These are phyloP conservation scores for Chrysanthemum makinoi DNA, from an alignment of 129 eudicot genomes.

Conservation along the genomic window DNA sequence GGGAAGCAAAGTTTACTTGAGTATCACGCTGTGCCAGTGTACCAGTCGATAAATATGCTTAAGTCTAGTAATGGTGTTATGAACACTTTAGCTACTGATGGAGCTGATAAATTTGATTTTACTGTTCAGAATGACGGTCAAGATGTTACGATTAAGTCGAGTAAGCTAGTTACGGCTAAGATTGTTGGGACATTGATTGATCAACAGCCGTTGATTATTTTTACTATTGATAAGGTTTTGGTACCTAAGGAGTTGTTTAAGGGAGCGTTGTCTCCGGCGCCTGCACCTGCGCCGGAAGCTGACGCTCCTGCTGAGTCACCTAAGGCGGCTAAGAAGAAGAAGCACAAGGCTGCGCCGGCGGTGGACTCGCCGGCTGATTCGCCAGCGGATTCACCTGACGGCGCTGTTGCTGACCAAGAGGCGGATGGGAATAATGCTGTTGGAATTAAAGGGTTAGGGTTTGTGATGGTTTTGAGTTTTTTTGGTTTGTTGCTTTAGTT, in stretches of 20 bases:
- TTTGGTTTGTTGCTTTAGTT: conserved; percentile 40
- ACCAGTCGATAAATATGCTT: conserved; percentile 57
- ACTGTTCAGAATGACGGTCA: conserved; percentile 81
- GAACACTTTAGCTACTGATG: conserved; percentile 93
- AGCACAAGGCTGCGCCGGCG: conserved; percentile 43
- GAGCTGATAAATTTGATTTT: conserved; percentile 59
- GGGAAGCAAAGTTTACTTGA: conserved; percentile 70
- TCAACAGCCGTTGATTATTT: conserved; percentile 71
- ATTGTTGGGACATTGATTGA: conserved; percentile 63
- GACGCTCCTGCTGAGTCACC: conserved; percentile 49
- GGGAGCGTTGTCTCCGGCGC: conserved; percentile 47
- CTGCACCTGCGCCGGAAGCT: conserved; percentile 80
- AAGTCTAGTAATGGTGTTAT: conserved; percentile 67
- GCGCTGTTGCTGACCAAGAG: conserved; percentile 46
- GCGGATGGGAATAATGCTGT: conserved; percentile 41
- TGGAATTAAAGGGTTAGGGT: conserved; percentile 39
- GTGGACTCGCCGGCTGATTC: conserved; percentile 53
- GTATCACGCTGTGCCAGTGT: conserved; percentile 71
- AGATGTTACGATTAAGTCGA: conserved; percentile 60
- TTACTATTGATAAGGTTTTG: conserved; percentile 62
- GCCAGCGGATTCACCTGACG: conserved; percentile 73
- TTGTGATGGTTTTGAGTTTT: conserved; percentile 35
- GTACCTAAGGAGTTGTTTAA: conserved; percentile 73
- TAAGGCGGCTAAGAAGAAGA: conserved; percentile 45
- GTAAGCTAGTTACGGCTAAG: conserved; percentile 54